phyloP scores from a whole-genome alignment of 768 basidiomycete species.

The Termitomyces heimii region DNA sequence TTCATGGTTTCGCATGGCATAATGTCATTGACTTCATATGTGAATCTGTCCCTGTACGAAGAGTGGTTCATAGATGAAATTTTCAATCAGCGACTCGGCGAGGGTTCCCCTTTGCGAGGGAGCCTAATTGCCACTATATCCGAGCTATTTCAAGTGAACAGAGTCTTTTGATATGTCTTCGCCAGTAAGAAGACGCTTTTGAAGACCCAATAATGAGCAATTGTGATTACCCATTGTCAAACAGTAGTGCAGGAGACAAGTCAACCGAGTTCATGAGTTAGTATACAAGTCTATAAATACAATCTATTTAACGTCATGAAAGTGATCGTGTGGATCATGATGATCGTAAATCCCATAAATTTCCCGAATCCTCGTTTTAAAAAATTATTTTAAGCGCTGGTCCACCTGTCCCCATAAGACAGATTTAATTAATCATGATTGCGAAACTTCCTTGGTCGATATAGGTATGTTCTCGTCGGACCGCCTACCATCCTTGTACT shows the following conservation, averaged over 20 bases:
- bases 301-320: background rate
- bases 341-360: background rate
- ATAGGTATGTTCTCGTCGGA: conserved; percentile 3
- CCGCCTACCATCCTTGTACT: background rate
- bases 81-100: background rate
- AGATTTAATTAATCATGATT: background rate
- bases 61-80: background rate
- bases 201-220: background rate
- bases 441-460: background rate
- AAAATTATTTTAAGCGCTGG: background rate
- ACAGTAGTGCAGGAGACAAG: background rate
- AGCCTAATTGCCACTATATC: background rate
- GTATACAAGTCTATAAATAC: background rate
- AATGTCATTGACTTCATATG: background rate
- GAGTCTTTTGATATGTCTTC: background rate
- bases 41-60: background rate
- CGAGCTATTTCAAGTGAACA: background rate
- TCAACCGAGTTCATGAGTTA: background rate
- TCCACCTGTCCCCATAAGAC: background rate
- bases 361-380: background rate
- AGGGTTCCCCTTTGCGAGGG: too few species aligned
- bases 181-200: background rate
- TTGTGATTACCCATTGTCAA: background rate
- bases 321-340: background rate
- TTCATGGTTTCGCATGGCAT: background rate